A percentile compares a stretch with the other conserved stretches of the same genome.
Evolutionary conservation across 768 basidiomycete species (phyloP).

Genomic region (Russula olivacea): DNA sequence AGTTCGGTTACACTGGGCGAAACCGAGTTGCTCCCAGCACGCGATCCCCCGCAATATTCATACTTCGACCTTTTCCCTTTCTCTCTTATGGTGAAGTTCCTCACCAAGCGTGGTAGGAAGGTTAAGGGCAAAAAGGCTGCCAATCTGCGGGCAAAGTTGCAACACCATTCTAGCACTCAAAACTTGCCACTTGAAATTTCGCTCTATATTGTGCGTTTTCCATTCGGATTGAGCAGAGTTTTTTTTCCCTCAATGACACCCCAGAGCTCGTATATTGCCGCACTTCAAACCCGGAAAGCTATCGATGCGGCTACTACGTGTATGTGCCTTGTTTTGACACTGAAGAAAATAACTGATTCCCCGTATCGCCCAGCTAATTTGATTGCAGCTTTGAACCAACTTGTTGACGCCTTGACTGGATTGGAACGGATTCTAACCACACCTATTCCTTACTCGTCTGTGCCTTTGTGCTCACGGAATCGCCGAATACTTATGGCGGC

Average conservation of each 20-base stretch:
- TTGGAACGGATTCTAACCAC: conserved; percentile 70
- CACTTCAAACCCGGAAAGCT: conserved; percentile 50
- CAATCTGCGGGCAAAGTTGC: conserved; percentile 45
- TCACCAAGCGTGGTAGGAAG: conserved; percentile 44
- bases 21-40: conserved; percentile 51
- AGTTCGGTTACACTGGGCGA: conserved; percentile 27
- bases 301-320: conserved; percentile 57
- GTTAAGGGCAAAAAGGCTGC: conserved; percentile 62
- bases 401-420: conserved; percentile 62
- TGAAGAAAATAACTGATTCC: neutral
- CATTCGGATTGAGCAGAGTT: neutral
- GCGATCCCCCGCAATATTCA: conserved; percentile 53
- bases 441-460: conserved; percentile 68
- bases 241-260: conserved; percentile 14
- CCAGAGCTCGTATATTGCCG: conserved; percentile 64
- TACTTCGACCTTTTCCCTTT: conserved; percentile 66
- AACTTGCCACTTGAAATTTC: conserved; percentile 68
- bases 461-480: conserved; percentile 24
- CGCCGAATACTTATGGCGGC: neutral
- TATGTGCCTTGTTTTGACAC: conserved; percentile 32
- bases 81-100: conserved; percentile 46
- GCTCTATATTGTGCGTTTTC: conserved; percentile 50
- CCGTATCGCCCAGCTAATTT: conserved; percentile 38
- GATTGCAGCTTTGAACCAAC: conserved; percentile 43
- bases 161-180: conserved; percentile 40